A percentile compares a stretch with the other conserved stretches of the same genome.
Evolutionary conservation across 805 yeast genomes (phyloP).

Genomic region (Vanderwaltozyma verrucispora): DNA sequence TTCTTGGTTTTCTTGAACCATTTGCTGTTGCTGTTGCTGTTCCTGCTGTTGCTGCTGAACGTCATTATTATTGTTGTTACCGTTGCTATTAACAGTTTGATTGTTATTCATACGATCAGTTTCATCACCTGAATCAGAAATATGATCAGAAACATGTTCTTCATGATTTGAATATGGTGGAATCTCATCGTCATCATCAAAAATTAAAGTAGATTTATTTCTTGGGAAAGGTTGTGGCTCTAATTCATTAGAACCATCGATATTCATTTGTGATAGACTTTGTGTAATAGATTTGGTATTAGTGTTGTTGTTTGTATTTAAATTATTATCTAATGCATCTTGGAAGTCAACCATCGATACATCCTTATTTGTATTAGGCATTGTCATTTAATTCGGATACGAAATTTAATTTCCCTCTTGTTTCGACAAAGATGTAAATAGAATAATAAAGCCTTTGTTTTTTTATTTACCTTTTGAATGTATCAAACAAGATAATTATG

Average conservation of each 20-base stretch:
- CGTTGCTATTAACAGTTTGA: constrained; percentile 2
- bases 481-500: too few species aligned
- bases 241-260: constrained; percentile 18
- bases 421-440: too few species aligned
- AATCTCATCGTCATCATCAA: constrained; percentile 50
- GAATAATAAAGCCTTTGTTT: too few species aligned
- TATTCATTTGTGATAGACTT: constrained; percentile 28
- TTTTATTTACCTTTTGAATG: too few species aligned
- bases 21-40: constrained; percentile 3
- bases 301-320: constrained; percentile 3
- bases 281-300: constrained; percentile 16
- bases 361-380: constrained; percentile 11
- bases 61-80: constrained; percentile 1
- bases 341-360: constrained; percentile 22
- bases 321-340: constrained; percentile 9
- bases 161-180: constrained; percentile 31
- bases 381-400: not conserved
- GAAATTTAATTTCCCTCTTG: too few species aligned
- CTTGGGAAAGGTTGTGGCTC: constrained; percentile 28
- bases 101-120: constrained; percentile 2
- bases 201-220: constrained; percentile 60
- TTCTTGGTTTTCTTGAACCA: not conserved
- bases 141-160: constrained; percentile 13
- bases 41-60: constrained; percentile 4
- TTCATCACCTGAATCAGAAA: constrained; percentile 6